phyloP scores from a whole-genome alignment of 176 grass and related monocot genomes.

The Luzula sylvatica region DNA sequence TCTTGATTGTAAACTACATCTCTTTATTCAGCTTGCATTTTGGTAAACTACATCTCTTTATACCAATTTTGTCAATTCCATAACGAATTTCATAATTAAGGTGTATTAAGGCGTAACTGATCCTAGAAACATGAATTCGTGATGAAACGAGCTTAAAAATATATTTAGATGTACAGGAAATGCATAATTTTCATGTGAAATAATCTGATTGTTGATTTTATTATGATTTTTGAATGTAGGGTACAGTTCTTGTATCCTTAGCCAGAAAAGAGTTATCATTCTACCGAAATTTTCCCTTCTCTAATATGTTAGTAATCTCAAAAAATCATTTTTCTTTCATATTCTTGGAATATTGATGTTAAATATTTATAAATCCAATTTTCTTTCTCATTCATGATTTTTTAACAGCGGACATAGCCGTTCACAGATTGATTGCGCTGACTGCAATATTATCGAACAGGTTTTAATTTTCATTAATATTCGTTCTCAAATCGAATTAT shows the following conservation, averaged over 20 bases:
- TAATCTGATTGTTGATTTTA: constrained; percentile 1
- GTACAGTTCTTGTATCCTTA: constrained; percentile 39
- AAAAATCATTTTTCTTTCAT: neutral
- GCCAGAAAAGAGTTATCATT: constrained; percentile 39
- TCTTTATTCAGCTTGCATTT: neutral
- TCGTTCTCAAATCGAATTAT: too few species aligned
- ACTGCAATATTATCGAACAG: constrained; percentile 15
- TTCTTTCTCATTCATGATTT: too few species aligned
- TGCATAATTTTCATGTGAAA: neutral
- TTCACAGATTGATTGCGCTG: constrained; percentile 1
- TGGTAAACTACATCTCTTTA: too few species aligned
- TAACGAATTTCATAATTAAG: neutral
- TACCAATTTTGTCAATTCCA: too few species aligned
- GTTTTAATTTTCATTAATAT: neutral
- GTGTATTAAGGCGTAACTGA: neutral
- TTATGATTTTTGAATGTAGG: constrained; percentile 20
- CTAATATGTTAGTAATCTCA: constrained; percentile 29
- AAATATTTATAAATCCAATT: too few species aligned
- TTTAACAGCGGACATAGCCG: neutral
- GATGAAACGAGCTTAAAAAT: neutral
- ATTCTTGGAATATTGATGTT: too few species aligned
- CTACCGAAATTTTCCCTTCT: constrained; percentile 32
- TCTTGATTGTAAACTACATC: constrained; percentile 1
- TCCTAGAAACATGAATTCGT: neutral
- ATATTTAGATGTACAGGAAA: neutral